Evolutionary conservation across 805 yeast species (phyloP), one percentile per base, ranked within the genome.

Genomic region (Cyberlindnera maritima): DNA sequence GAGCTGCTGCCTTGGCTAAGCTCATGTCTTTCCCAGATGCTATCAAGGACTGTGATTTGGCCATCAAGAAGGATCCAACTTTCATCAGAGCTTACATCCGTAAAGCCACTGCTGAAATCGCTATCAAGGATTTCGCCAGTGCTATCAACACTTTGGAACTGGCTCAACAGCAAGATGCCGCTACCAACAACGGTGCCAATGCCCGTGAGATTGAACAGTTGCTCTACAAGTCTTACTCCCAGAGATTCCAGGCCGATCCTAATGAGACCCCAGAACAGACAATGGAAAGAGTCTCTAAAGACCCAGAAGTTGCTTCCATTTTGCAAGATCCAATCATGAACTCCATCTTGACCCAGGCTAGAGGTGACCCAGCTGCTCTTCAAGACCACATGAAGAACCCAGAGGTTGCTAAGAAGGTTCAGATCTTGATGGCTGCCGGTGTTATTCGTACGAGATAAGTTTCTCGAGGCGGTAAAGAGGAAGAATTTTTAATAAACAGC

Each of bases 351-450:
- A 85, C 81, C 58, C 99, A 94, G 72, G 98, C 98, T 17, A 87
- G 85, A 67, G 88, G 81, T 50, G 87, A 94, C 65, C 99, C 99
- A 42, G 96, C 96, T 38, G 98, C 98, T 46, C 77, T 94, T 59
- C 95, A 88, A 66, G 97, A 92, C 61, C 99, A 94, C 71, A 90
- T 94, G 97, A 87, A 81, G 76, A 94, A 94, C 70, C 98, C 99
- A 35, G 95, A 83, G 51, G 87, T 94, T 42, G 80, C 83, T 63
- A 84, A 83, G 67, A 94, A 94, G 80, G 83, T 94, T 59, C 85
- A 86, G 67, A 77, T 86, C 58, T 78, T 94, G 67, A 85, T 91
- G 65, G 96, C 97, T 47, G 97, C 98, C 17, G 99, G 99, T 67
- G 87, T 94, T 47, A 91, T 94, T 62, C 85, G 96, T 66, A 89